Conservation (phyloP, 2,329 filamentous ascomycete genomes). For the Onygenales sp. region DNA sequence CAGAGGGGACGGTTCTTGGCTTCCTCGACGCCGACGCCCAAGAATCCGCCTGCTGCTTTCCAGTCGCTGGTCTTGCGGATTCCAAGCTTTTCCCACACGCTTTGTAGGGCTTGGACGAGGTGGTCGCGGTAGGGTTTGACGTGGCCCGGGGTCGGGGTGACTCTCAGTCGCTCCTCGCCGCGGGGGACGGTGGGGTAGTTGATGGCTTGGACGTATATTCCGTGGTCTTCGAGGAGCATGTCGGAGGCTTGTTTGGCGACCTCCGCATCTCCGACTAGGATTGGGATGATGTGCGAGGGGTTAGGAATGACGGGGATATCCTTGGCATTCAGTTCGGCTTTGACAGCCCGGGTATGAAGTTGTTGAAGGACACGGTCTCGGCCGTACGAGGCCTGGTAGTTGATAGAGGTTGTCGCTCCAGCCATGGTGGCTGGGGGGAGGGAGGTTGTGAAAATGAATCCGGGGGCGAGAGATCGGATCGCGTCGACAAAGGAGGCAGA, state of each 20-base stretch:
- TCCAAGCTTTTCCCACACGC: slow-evolving; percentile 77
- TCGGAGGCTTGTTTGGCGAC: slow-evolving; percentile 87
- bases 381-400: slow-evolving; percentile 79
- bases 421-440: slow-evolving; percentile 96
- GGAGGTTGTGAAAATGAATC: slow-evolving; percentile 98
- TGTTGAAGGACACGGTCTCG: slow-evolving; percentile 89
- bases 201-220: slow-evolving; percentile 96
- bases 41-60: slow-evolving; percentile 84
- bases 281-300: slow-evolving; percentile 89
- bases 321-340: slow-evolving; percentile 64
- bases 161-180: slow-evolving; percentile 91
- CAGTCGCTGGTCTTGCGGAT: slow-evolving; percentile 92
- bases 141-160: slow-evolving; percentile 93
- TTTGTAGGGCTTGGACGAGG: slow-evolving; percentile 72
- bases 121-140: slow-evolving; percentile 74
- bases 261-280: slow-evolving; percentile 89
- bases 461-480: slow-evolving; percentile 86
- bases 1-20: slow-evolving; percentile 65
- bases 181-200: slow-evolving; percentile 98
- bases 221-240: slow-evolving; percentile 77
- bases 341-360: slow-evolving; percentile 89
- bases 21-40: slow-evolving; percentile 71
- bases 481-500: slow-evolving; percentile 80
- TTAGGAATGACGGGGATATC: slow-evolving; percentile 97
- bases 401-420: slow-evolving; percentile 80